Evolutionary conservation across 495 filamentous ascomycete species (phyloP).

Genomic region (Trichocladium antarcticum): DNA sequence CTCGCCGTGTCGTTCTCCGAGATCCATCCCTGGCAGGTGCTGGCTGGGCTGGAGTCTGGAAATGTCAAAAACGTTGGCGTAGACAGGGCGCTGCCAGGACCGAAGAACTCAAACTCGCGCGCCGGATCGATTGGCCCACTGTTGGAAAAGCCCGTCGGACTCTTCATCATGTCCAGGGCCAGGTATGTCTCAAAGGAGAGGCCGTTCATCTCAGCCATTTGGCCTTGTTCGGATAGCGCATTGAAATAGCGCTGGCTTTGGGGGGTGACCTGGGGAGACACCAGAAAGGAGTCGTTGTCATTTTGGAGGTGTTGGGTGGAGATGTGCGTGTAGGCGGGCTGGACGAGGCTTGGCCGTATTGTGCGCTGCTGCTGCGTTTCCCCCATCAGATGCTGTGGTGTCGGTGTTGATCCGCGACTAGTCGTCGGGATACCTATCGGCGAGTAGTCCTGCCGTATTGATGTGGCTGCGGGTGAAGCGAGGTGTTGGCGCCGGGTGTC

Average conservation of each 20-base stretch:
- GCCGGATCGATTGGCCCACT: conserved; percentile 18
- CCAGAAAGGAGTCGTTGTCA: conserved; percentile 30
- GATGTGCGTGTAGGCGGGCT: conserved; percentile 18
- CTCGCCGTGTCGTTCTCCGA: conserved; percentile 34
- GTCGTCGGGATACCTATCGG: conserved; percentile 48
- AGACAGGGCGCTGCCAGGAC: conserved; percentile 29
- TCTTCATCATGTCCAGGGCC: conserved; percentile 37
- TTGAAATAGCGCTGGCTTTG: conserved; percentile 35
- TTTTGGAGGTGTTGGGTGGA: conserved; percentile 10
- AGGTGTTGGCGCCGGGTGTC: conserved; percentile 52
- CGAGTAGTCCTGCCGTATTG: conserved; percentile 37
- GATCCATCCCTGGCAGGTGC: conserved; percentile 32
- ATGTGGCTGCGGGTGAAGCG: conserved; percentile 26
- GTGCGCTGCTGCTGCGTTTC: conserved; percentile 65
- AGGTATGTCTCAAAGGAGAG: conserved; percentile 34
- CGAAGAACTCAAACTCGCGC: conserved; percentile 33
- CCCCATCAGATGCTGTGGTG: conserved; percentile 52
- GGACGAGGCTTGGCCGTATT: conserved; percentile 49
- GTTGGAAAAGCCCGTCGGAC: conserved; percentile 28
- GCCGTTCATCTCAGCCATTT: conserved; percentile 21
- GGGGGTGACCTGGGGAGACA: conserved; percentile 40
- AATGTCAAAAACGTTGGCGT: conserved; percentile 39
- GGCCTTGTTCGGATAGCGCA: conserved; percentile 20
- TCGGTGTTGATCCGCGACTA: conserved; percentile 49
- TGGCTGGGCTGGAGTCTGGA: conserved; percentile 31